A percentile compares a stretch with the other conserved stretches of the same genome.
Evolutionary conservation across 2,329 filamentous ascomycete genomes (phyloP).

Genomic region (Exophiala mesophila): DNA sequence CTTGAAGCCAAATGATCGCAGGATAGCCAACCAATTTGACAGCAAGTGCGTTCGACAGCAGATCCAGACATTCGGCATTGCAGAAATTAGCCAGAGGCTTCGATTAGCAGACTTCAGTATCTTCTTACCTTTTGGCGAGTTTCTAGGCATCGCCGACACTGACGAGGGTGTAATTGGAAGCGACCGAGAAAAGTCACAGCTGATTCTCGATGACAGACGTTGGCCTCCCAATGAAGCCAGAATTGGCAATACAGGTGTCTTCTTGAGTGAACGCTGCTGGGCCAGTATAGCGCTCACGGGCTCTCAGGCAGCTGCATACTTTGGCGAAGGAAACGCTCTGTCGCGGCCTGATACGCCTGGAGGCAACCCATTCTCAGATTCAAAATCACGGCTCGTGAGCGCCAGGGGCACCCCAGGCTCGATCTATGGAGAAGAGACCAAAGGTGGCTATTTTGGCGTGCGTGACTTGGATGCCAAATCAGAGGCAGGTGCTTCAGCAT

Average conservation of each 20-base stretch:
- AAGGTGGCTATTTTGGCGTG: constrained; percentile 73
- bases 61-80: constrained; percentile 91
- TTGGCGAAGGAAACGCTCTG: constrained; percentile 56
- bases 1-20: constrained; percentile 90
- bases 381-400: constrained; percentile 52
- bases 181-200: constrained; percentile 85
- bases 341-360: constrained; percentile 56
- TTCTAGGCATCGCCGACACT: constrained; percentile 79
- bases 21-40: constrained; percentile 98
- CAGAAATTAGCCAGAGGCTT: constrained; percentile 90
- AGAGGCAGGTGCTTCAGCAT: constrained; percentile 85
- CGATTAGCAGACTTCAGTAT: constrained; percentile 92
- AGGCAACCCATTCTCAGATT: constrained; percentile 44
- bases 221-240: constrained; percentile 91
- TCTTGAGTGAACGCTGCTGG: constrained; percentile 95
- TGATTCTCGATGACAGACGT: constrained; percentile 83
- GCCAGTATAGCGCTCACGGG: constrained; percentile 75
- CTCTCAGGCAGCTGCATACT: constrained; percentile 37
- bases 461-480: constrained; percentile 79
- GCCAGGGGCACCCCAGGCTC: constrained; percentile 51
- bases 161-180: constrained; percentile 85
- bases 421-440: constrained; percentile 68
- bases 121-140: constrained; percentile 93
- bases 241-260: constrained; percentile 87
- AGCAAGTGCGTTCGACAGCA: constrained; percentile 96